phyloP scores from a whole-genome alignment of 495 filamentous ascomycete species.

The Aspergillus ellipticus region DNA sequence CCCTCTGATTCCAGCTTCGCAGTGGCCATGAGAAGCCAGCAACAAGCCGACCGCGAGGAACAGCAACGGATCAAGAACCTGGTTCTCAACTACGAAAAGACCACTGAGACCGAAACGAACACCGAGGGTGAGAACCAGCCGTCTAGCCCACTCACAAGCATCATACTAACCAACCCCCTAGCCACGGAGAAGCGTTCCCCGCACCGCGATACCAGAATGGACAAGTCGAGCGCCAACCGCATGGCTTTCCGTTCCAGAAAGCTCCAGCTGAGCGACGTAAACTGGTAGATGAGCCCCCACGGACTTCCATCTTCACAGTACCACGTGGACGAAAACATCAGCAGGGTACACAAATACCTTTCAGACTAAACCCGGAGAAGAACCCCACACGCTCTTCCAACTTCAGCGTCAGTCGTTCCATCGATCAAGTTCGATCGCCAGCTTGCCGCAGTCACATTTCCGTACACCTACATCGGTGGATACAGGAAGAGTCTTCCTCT shows the following conservation, averaged over 20 bases:
- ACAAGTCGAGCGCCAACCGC: slow-evolving; percentile 69
- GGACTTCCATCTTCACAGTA: background rate
- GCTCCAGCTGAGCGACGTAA: slow-evolving; percentile 91
- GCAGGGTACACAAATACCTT: background rate
- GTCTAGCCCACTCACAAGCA: background rate
- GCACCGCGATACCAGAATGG: slow-evolving; percentile 40
- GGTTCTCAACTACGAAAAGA: slow-evolving; percentile 91
- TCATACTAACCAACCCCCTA: slow-evolving; percentile 7
- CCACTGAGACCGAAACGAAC: slow-evolving; percentile 66
- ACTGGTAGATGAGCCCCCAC: slow-evolving; percentile 72
- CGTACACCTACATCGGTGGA: background rate
- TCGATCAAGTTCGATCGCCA: background rate
- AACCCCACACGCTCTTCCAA: background rate
- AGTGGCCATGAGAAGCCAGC: slow-evolving; percentile 90
- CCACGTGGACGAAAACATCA: background rate
- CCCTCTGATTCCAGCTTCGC: slow-evolving; percentile 94
- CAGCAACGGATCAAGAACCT: slow-evolving; percentile 97
- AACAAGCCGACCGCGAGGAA: slow-evolving; percentile 90
- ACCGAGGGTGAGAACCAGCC: slow-evolving; percentile 52
- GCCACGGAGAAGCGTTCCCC: slow-evolving; percentile 38
- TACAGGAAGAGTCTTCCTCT: background rate
- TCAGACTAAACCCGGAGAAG: background rate
- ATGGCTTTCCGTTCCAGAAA: slow-evolving; percentile 81
- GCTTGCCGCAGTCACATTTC: background rate
- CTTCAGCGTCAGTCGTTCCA: background rate